Evolutionary conservation across 345 rosid species (phyloP).

Genomic region (Corchorus capsularis): DNA sequence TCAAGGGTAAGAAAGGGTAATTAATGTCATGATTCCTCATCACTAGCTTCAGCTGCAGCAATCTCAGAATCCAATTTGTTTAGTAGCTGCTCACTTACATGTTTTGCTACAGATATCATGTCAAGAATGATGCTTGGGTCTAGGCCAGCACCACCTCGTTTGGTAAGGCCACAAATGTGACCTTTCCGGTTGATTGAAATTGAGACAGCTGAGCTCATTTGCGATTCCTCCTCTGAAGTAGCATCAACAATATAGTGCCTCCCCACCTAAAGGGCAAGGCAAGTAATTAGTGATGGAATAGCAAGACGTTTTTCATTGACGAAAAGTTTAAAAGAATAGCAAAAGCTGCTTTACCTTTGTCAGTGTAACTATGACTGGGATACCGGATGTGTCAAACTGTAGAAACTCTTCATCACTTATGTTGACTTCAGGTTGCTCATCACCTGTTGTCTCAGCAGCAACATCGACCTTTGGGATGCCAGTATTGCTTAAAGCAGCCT

Average conservation of each 20-base stretch:
- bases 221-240: conserved; percentile 91
- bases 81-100: conserved; percentile 59
- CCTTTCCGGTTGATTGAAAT: conserved; percentile 71
- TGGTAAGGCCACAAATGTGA: conserved; percentile 73
- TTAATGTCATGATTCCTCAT: conserved; percentile 32
- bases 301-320: not conserved
- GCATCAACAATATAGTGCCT: conserved; percentile 81
- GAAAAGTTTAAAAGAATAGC: not conserved
- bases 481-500: conserved; percentile 96
- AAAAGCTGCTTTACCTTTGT: conserved; percentile 54
- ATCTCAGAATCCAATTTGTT: conserved; percentile 72
- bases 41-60: conserved; percentile 71
- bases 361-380: conserved; percentile 77
- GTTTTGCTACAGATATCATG: conserved; percentile 83
- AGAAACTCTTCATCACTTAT: conserved; percentile 93
- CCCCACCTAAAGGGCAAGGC: conserved; percentile 53
- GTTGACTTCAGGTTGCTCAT: conserved; percentile 89
- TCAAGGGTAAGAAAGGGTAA: not conserved
- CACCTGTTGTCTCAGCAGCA: conserved; percentile 50
- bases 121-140: conserved; percentile 83
- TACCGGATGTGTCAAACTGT: conserved; percentile 74
- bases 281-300: not conserved
- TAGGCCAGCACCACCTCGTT: conserved; percentile 81
- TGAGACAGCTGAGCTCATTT: conserved; percentile 90
- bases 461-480: conserved; percentile 80